Conservation (phyloP, 768 basidiomycete species). For the Boletus tylopilopsis region DNA sequence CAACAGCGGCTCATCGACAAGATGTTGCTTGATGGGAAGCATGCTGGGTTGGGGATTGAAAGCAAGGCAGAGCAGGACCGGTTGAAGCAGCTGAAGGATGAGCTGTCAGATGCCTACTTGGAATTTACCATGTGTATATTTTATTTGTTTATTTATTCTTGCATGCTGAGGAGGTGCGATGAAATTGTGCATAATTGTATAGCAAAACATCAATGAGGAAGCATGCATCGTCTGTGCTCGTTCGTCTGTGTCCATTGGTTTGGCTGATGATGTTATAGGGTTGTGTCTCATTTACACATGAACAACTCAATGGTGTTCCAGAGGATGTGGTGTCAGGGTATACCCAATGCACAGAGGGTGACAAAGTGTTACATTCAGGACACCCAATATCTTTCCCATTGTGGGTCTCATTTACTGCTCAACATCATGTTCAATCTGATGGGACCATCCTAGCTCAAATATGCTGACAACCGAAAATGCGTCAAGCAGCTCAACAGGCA, state of each 20-base stretch:
- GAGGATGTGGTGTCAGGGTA: conserved; percentile 79
- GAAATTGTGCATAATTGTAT: not conserved
- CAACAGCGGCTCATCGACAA: conserved; percentile 76
- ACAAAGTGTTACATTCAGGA: conserved; percentile 70
- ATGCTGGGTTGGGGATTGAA: conserved; percentile 72
- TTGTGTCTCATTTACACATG: conserved; percentile 56
- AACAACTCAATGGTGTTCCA: conserved; percentile 81
- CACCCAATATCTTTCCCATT: conserved; percentile 76
- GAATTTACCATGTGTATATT: conserved; percentile 73
- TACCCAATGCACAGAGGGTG: conserved; percentile 56
- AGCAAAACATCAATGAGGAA: conserved; percentile 94
- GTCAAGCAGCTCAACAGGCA: conserved; percentile 60
- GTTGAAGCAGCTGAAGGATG: conserved; percentile 65
- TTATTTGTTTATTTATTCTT: too few species aligned
- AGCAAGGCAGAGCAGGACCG: conserved; percentile 52
- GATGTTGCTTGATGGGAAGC: conserved; percentile 73
- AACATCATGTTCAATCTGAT: not conserved
- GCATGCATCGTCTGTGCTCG: conserved; percentile 37
- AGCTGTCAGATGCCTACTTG: conserved; percentile 70
- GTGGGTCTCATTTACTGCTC: conserved; percentile 38
- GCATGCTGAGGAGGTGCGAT: too few species aligned
- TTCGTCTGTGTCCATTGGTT: not conserved
- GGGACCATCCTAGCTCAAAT: conserved; percentile 63
- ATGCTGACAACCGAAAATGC: conserved; percentile 65
- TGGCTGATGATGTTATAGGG: conserved; percentile 39